phyloP scores from a whole-genome alignment of 179 eudicot genomes.

The Nepenthes alata region DNA sequence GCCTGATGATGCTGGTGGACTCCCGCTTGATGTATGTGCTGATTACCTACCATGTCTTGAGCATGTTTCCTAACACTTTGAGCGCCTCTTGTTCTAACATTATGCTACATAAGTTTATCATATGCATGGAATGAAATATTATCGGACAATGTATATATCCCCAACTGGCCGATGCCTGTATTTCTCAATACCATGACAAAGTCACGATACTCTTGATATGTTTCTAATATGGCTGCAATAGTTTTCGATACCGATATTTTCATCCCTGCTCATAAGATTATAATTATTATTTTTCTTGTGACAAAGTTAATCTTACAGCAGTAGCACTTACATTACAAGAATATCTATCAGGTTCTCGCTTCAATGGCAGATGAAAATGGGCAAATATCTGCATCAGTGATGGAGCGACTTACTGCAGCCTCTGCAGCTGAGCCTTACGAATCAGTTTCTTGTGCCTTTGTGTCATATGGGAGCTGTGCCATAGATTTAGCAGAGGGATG shows the following conservation, averaged over 20 bases:
- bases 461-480: conserved; percentile 86
- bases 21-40: conserved; percentile 69
- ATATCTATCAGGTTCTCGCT: conserved; percentile 52
- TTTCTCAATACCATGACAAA: too few species aligned
- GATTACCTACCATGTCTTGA: not conserved
- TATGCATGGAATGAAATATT: not conserved
- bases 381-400: conserved; percentile 61
- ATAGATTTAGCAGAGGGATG: conserved; percentile 85
- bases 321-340: conserved; percentile 7
- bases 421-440: conserved; percentile 97
- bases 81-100: not conserved
- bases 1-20: conserved; percentile 47
- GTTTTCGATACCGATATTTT: not conserved
- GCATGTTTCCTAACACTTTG: not conserved
- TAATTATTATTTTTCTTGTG: not conserved
- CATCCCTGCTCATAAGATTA: too few species aligned
- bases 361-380: conserved; percentile 89
- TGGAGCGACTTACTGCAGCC: conserved; percentile 96
- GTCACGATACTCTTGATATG: too few species aligned
- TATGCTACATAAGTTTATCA: not conserved
- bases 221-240: too few species aligned
- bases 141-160: too few species aligned
- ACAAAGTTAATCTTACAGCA: not conserved
- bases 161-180: too few species aligned
- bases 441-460: conserved; percentile 92